Evolutionary conservation across 129 eudicot species (phyloP).

Genomic region (Flaveria brownii): DNA sequence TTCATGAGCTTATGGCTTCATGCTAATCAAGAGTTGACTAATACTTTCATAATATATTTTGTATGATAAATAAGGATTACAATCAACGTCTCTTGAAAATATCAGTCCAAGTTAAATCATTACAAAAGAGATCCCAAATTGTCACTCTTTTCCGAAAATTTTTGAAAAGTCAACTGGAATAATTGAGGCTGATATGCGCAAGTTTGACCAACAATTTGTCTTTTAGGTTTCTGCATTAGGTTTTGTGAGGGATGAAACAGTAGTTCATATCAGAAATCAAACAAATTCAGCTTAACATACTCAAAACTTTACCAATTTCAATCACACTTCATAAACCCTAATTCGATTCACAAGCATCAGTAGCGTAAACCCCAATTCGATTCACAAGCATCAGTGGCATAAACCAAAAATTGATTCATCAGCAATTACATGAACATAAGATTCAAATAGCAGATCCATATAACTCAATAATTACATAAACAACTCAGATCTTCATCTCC

Average conservation of each 20-base stretch:
- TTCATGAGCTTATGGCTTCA: not conserved
- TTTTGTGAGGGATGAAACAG: not conserved
- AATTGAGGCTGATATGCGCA: constrained; percentile 12
- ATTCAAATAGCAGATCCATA: constrained; percentile 21
- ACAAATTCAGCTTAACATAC: constrained; percentile 9
- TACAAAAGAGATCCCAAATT: constrained; percentile 8
- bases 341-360: not conserved
- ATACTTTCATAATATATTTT: constrained; percentile 15
- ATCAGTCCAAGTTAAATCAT: not conserved
- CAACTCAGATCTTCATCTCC: constrained; percentile 31
- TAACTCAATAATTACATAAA: not conserved
- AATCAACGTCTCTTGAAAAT: not conserved
- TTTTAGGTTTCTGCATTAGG: constrained; percentile 11
- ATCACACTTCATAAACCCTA: constrained; percentile 11
- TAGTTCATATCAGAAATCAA: constrained; percentile 10
- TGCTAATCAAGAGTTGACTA: constrained; percentile 14
- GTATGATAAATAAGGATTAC: not conserved
- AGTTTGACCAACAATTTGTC: not conserved
- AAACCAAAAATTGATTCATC: not conserved
- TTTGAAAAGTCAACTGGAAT: not conserved
- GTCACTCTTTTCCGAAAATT: not conserved
- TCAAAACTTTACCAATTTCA: not conserved
- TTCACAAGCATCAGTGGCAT: constrained; percentile 16
- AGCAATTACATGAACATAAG: not conserved
- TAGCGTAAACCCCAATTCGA: constrained; percentile 9